A percentile compares a stretch with the other conserved stretches of the same genome.
phyloP scores from a whole-genome alignment of 1,284 basidiomycete species.

The Pholiota adiposa region DNA sequence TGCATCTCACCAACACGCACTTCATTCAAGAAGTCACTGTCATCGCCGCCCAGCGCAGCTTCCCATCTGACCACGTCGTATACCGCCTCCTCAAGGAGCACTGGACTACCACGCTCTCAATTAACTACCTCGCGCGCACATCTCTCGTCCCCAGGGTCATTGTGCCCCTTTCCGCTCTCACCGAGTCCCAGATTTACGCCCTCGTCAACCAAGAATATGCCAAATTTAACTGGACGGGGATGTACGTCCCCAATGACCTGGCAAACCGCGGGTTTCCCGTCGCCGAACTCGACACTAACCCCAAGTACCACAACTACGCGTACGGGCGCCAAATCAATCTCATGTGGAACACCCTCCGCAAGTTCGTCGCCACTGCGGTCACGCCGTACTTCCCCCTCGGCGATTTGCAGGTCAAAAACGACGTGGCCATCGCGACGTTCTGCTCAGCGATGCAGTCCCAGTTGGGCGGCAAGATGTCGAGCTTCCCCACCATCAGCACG shows the following conservation, averaged over 20 bases:
- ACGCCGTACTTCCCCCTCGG: conserved; percentile 17
- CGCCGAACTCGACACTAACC: conserved; percentile 22
- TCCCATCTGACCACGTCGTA: conserved; percentile 24
- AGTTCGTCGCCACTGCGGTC: conserved; percentile 25
- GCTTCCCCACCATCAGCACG: conserved; percentile 27
- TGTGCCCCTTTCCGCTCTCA: conserved; percentile 21
- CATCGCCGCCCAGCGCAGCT: conserved; percentile 28
- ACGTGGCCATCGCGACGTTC: conserved; percentile 17
- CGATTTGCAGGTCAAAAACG: conserved; percentile 20
- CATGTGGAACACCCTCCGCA: conserved; percentile 27
- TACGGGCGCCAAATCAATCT: conserved; percentile 26
- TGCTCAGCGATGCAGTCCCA: conserved; percentile 25
- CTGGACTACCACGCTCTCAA: conserved; percentile 30
- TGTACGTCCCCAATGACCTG: conserved; percentile 29
- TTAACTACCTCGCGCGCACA: conserved; percentile 26
- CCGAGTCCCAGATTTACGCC: conserved; percentile 16
- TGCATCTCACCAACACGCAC: conserved; percentile 31
- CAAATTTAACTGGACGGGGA: conserved; percentile 26
- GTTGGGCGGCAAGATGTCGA: conserved; percentile 21
- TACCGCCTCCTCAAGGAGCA: conserved; percentile 28
- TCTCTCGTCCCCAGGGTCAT: conserved; percentile 28
- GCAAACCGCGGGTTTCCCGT: conserved; percentile 28
- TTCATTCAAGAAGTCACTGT: conserved; percentile 30
- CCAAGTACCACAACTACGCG: conserved; percentile 30
- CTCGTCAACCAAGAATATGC: conserved; percentile 23